Conservation (phyloP, 345 rosid genomes). For the Viola odorata region DNA sequence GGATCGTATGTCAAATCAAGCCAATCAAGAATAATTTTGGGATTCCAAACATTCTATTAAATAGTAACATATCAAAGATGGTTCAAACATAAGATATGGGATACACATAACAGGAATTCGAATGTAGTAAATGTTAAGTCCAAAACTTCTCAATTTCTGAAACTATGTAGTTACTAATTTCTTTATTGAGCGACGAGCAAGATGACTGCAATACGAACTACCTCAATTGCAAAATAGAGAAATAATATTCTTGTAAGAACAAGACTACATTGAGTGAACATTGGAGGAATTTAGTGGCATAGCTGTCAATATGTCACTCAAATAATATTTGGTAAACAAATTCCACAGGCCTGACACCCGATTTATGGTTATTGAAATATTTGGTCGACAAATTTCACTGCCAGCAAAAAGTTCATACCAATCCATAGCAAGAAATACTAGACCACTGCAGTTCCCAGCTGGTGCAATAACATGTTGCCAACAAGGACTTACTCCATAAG, state of each 20-base stretch:
- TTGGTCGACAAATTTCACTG: no score
- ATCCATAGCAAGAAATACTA: neutral
- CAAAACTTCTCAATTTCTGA: neutral
- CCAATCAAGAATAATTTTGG: neutral
- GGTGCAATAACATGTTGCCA: neutral
- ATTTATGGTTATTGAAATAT: neutral
- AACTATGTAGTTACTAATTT: slow-evolving; percentile 1
- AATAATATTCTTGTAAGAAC: neutral
- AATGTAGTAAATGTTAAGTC: neutral
- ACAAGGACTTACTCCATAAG: no score
- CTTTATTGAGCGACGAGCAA: neutral
- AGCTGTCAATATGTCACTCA: neutral
- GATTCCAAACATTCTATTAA: neutral
- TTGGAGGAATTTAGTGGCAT: neutral
- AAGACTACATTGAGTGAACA: slow-evolving; percentile 2
- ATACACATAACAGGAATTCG: no score
- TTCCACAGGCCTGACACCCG: neutral
- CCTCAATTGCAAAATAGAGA: neutral
- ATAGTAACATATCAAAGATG: no score
- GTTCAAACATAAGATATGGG: no score
- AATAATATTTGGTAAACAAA: neutral
- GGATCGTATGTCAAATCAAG: no score
- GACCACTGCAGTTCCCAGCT: neutral
- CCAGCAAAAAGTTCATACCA: neutral
- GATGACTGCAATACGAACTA: neutral